These are phyloP conservation scores for Globisporangium apiculatum DNA, from an alignment of 352 stramenopile species.

Conservation along the genomic window DNA sequence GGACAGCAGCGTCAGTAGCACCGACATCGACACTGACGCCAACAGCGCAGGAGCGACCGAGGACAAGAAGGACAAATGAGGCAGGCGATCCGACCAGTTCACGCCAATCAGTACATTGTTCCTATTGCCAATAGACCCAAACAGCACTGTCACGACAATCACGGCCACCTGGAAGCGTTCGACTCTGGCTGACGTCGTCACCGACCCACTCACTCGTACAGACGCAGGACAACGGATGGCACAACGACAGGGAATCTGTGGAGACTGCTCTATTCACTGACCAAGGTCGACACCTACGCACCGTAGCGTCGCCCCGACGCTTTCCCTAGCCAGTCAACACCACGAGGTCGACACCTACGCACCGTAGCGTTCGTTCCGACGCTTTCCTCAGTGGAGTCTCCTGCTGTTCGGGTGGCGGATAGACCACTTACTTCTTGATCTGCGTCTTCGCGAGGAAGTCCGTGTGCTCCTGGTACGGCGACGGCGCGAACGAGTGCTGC, in stretches of 20 bases:
- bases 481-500: conserved; percentile 89
- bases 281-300: conserved; percentile 86
- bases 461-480: conserved; percentile 98
- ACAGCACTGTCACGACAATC: too few relatives aligned
- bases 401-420: too few relatives aligned
- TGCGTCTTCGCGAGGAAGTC: conserved; percentile 98
- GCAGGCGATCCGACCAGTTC: too few relatives aligned
- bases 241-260: conserved; percentile 1
- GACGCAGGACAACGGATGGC: too few relatives aligned
- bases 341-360: conserved; percentile 82
- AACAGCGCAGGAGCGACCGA: conserved; percentile 11
- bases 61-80: conserved; percentile 45
- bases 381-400: conserved; percentile 3
- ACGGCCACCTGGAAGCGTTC: too few relatives aligned
- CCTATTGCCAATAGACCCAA: too few relatives aligned
- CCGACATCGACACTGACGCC: conserved; percentile 17
- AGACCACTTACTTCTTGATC: conserved; percentile 81
- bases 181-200: too few relatives aligned
- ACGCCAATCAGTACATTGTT: too few relatives aligned
- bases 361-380: conserved; percentile 83
- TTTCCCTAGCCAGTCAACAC: not conserved
- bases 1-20: not conserved
- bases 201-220: too few relatives aligned
- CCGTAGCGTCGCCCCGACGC: conserved; percentile 80
- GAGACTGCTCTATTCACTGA: conserved; percentile 28